Conservation (phyloP, 345 rosid species). For the Acer yangbiense region DNA sequence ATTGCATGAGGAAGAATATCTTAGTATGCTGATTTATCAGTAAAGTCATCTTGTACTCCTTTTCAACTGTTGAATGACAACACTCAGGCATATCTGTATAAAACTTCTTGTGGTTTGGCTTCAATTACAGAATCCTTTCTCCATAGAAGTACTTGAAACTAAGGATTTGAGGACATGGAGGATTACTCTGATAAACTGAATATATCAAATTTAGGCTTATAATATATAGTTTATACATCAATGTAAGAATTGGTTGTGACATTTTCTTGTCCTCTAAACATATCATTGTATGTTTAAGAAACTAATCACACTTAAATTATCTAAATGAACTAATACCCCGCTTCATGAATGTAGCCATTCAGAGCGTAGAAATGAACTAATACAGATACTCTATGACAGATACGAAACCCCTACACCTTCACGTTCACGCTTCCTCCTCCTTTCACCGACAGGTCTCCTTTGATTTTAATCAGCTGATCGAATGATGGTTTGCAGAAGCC, state of each 20-base stretch:
- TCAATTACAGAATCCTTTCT: background rate
- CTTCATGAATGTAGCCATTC: slow-evolving; percentile 19
- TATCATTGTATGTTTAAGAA: background rate
- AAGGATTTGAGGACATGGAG: background rate
- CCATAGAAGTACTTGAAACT: background rate
- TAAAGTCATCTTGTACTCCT: background rate
- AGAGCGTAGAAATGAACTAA: background rate
- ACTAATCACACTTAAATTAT: background rate
- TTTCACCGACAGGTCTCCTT: background rate
- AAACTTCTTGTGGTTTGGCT: background rate
- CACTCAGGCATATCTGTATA: background rate
- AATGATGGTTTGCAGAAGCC: slow-evolving; percentile 43
- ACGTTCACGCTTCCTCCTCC: background rate
- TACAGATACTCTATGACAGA: background rate
- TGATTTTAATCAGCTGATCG: slow-evolving; percentile 15
- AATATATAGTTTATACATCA: background rate
- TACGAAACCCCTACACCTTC: background rate
- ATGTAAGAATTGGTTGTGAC: background rate
- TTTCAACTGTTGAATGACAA: background rate
- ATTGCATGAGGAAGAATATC: background rate
- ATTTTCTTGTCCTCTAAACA: background rate
- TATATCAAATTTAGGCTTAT: background rate
- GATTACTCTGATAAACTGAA: background rate
- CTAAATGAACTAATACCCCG: background rate
- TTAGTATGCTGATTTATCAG: background rate